Base-by-base conservation (phyloP, 768 basidiomycete genomes). In the Cyclocybe cylindracea region DNA sequence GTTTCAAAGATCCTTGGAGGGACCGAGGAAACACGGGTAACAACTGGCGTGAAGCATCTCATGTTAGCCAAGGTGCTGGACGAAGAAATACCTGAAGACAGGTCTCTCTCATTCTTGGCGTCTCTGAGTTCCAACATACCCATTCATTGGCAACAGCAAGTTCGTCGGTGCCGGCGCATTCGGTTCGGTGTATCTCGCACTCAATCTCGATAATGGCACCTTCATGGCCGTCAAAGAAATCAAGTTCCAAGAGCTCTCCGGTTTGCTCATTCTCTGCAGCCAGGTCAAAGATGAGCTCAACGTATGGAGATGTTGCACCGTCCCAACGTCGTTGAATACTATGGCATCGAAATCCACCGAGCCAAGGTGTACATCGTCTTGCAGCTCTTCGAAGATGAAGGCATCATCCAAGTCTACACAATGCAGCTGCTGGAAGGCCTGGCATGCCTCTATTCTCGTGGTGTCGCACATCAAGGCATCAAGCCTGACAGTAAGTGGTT, bases 191-290 rank as follows among this genome's bases (percentile, higher is more conserved):
- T 99, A 98, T 67, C 83, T 94, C 42, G 97, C 95, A 13, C 89
- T 98, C 70, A 98, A 98, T 66, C 79, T 98, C 49, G 97, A 98
- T 65, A 88, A 91, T 1, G 93, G 95, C 41, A 89, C 90, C 39
- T 84, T 98, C 55, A 98, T 99, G 94, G 97, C 97, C 7, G 97
- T 98, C 63, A 99, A 99, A 73, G 97, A 98, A 74, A 94, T 98
- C 67, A 93, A 94, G 53, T 96, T 95, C 69, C 94, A 95, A 65
- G 96, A 98, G 66, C 75, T 96, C 10, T 85, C 91, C 4, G 92
- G 91, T n/a, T 73, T 92, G 47, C 90, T 95, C 3, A 91, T 84
- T 55, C 78, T 98, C 24, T 92, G 92, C 72, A 80, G 90, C 46
- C 91, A 95, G 65, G 97, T 98, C 70, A 89, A 85, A 66, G 94